Percentiles rank a stretch among this genome's conserved stretches.
Conservation (phyloP, 768 basidiomycete species). For the Sarcodon sp. region DNA sequence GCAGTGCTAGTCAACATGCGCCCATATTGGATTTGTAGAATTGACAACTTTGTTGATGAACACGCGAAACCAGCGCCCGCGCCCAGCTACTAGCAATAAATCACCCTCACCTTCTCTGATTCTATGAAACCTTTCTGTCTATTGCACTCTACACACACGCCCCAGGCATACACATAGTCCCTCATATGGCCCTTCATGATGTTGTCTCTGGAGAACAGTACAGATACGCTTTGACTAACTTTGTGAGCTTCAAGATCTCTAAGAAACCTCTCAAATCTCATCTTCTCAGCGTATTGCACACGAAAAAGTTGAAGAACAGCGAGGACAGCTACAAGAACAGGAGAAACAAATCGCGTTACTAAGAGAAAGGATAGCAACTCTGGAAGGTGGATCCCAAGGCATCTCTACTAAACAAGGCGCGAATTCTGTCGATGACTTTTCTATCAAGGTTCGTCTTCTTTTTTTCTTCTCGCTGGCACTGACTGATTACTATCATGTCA, state of each 20-base stretch:
- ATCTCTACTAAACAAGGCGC: conserved; percentile 32
- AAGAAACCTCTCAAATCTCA: not conserved
- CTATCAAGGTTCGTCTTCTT: conserved; percentile 52
- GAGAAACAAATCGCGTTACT: conserved; percentile 71
- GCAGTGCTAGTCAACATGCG: too few species aligned
- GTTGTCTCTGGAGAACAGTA: conserved; percentile 51
- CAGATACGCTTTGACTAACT: conserved; percentile 75
- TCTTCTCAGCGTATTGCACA: conserved; percentile 62
- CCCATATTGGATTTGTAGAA: too few species aligned
- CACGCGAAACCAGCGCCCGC: not conserved
- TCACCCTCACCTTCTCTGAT: not conserved
- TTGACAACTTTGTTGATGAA: not conserved
- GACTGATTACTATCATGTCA: conserved; percentile 15
- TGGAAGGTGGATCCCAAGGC: conserved; percentile 44
- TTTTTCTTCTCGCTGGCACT: conserved; percentile 4
- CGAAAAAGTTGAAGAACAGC: conserved; percentile 79
- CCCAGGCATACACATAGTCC: not conserved
- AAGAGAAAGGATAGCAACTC: conserved; percentile 52
- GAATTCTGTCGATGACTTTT: conserved; percentile 75
- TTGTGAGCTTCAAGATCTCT: conserved; percentile 21
- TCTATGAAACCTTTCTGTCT: not conserved
- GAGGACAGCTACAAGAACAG: conserved; percentile 68
- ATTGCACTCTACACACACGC: not conserved
- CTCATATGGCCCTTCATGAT: conserved; percentile 2
- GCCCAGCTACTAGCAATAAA: not conserved